Base-by-base conservation (phyloP, 768 basidiomycete species). In the Termitomyces sp. region DNA sequence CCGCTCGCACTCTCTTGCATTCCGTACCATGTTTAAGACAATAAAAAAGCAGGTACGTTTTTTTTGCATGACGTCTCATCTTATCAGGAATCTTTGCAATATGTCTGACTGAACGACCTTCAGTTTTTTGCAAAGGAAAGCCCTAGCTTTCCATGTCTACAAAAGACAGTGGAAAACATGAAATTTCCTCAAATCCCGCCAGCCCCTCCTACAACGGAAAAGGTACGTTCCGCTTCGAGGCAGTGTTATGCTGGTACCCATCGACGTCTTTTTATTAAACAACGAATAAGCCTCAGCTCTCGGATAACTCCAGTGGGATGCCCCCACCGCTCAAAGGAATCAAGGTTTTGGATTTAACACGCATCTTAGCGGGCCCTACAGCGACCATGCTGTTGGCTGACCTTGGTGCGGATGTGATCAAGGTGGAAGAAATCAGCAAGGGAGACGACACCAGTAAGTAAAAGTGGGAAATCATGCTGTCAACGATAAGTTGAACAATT, bases 371-470 rank as follows among this genome's bases (percentile, higher is more conserved):
- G n/a, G 94, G 93, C 0, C 94, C 94, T 33, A 89, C 88, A 1
- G 85, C 89, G n/a, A 91, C 93, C 1, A 91, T 95, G 94, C 80
- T 96, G 59, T 79, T 97, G n/a, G 94, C 88, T 7, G 93, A 95
- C 73, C 74, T 95, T 36, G 89, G 93, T 1, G 95, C 95, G 47
- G 93, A 98, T 68, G 93, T 98, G 30, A 83, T 97, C 70, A 98
- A 97, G 70, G 84, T 97, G 5, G 93, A 95, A 68, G 89, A 93
- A 68, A 76, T 83, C 53, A 76, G 79, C 44, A 81, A 79, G 58
- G 95, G 95, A 22, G 95, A 98, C 67, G 95, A 98, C 73, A 98
- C 95, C 34, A 61, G 67, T 67, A 34, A 46, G 62, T 53, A 49
- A 20, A 9, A 22, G 22, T 20, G 34, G 34, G 26, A 43, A n/a